These are phyloP conservation scores for Lentinula boryana DNA, from an alignment of 768 basidiomycete genomes.

Conservation along the genomic window DNA sequence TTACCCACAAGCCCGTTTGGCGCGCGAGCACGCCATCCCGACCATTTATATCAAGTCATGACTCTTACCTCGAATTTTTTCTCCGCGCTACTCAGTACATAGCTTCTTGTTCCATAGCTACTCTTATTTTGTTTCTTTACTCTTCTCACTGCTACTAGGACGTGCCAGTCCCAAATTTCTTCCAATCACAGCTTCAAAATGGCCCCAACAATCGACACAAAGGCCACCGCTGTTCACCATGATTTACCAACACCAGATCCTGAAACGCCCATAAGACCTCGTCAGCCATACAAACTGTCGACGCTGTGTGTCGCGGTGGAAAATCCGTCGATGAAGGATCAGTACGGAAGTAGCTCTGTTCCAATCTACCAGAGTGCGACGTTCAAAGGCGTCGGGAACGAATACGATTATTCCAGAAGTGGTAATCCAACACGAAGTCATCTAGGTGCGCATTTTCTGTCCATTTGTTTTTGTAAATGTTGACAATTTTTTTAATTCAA, in stretches of 20 bases:
- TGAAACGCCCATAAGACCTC: conserved; percentile 61
- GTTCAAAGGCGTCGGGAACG: conserved; percentile 88
- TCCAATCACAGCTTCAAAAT: conserved; percentile 15
- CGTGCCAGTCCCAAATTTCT: neutral
- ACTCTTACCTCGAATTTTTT: neutral
- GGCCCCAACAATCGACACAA: conserved; percentile 32
- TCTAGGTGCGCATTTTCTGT: conserved; percentile 52
- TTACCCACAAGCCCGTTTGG: neutral
- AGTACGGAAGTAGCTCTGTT: conserved; percentile 89
- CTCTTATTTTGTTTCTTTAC: neutral
- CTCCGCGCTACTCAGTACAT: neutral
- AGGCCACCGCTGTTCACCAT: conserved; percentile 26
- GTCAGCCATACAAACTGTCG: conserved; percentile 83
- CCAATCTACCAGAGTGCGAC: conserved; percentile 99
- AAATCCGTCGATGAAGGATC: conserved; percentile 88
- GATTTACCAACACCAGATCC: conserved; percentile 80
- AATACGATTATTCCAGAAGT: conserved; percentile 91
- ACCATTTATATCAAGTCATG: neutral
- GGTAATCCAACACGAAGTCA: conserved; percentile 97
- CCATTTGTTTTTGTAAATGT: conserved; percentile 1
- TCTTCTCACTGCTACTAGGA: neutral
- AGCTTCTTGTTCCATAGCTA: neutral
- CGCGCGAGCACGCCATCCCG: neutral
- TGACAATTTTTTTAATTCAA: neutral
- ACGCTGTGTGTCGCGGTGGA: conserved; percentile 90